These are phyloP conservation scores for Zoysia pacifica DNA, from an alignment of 176 grass and related monocot genomes.

Conservation along the genomic window DNA sequence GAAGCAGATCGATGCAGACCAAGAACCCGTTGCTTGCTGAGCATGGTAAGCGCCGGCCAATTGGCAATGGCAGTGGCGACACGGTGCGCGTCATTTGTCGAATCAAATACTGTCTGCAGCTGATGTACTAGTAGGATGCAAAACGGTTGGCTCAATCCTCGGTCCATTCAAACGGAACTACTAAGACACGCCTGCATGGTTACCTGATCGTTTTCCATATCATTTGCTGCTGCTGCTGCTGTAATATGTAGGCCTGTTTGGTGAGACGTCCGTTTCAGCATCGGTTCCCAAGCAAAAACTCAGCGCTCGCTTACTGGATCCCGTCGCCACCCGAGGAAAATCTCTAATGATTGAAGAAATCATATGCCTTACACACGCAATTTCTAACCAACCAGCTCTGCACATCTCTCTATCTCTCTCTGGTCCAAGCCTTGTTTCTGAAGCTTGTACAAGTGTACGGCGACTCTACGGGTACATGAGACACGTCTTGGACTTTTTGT, in stretches of 20 bases:
- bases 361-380: background rate
- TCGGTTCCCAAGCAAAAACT: conserved; percentile 19
- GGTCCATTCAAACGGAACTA: background rate
- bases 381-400: background rate
- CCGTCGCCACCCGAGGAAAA: background rate
- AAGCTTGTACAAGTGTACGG: background rate
- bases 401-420: background rate
- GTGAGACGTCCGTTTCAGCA: conserved; percentile 30
- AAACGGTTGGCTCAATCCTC: background rate
- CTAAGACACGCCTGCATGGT: background rate
- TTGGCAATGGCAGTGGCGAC: too few species aligned
- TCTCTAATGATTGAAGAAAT: conserved; percentile 8
- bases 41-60: too few species aligned
- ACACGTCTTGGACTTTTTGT: too few species aligned
- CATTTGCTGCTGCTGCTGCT: too few species aligned
- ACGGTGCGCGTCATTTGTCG: background rate
- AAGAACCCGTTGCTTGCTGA: too few species aligned
- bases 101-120: background rate
- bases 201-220: too few species aligned
- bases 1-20: background rate
- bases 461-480: background rate
- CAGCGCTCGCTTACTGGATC: background rate
- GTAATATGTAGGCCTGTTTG: background rate
- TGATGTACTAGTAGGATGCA: background rate
- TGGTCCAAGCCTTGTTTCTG: background rate